Percentiles rank a stretch among this genome's conserved stretches.
phyloP scores from a whole-genome alignment of 768 basidiomycete genomes.

The Termitomyces sp. region DNA sequence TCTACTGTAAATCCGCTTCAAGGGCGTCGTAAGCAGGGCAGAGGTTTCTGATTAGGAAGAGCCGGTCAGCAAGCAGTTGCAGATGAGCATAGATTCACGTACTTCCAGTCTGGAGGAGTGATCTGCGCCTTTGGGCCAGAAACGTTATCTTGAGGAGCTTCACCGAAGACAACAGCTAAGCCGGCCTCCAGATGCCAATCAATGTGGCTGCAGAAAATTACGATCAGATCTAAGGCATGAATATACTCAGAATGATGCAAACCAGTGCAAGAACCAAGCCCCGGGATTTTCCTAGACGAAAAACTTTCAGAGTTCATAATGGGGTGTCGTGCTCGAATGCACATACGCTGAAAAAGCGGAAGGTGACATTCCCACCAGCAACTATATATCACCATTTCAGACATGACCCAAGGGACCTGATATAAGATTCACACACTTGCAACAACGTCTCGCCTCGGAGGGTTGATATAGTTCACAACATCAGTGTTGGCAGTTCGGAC shows the following conservation, averaged over 20 bases:
- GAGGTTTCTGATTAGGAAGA: not conserved
- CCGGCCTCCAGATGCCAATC: conserved; percentile 37
- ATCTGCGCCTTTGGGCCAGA: conserved; percentile 30
- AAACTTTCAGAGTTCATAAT: not conserved
- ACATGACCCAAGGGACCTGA: not conserved
- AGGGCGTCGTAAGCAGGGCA: not conserved
- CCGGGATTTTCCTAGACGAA: conserved; percentile 48
- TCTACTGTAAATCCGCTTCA: not conserved
- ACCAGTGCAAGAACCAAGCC: conserved; percentile 52
- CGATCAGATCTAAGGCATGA: not conserved
- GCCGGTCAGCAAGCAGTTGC: not conserved
- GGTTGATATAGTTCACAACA: conserved; percentile 19
- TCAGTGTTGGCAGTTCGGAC: conserved; percentile 23
- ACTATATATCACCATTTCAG: conserved; percentile 14
- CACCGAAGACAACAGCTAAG: conserved; percentile 33
- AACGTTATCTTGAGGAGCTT: conserved; percentile 28
- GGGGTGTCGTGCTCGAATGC: too few relatives aligned
- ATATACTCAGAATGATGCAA: not conserved
- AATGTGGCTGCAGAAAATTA: conserved; percentile 25
- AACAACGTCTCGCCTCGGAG: conserved; percentile 2
- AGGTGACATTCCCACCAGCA: conserved; percentile 34
- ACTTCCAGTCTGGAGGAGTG: conserved; percentile 26
- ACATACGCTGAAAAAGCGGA: conserved; percentile 30
- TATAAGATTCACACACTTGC: not conserved
- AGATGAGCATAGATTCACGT: conserved; percentile 16